phyloP scores from a whole-genome alignment of 2,329 filamentous ascomycete genomes.

The Epichloe elymi region DNA sequence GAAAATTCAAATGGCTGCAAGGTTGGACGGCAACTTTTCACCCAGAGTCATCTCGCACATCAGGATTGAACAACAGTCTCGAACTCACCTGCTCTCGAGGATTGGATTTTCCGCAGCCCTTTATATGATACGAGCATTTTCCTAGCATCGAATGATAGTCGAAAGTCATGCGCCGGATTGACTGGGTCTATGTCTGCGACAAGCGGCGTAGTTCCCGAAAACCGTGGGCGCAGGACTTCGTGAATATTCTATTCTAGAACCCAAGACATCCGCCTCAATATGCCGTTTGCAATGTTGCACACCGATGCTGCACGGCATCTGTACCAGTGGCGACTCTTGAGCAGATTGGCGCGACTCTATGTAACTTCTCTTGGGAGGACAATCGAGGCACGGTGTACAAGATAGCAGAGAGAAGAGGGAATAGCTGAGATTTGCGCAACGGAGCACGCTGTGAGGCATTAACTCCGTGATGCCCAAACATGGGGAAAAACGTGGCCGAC shows the following conservation, averaged over 20 bases:
- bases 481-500: neutral
- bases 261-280: neutral
- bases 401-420: neutral
- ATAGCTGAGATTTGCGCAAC: neutral
- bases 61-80: too few species aligned
- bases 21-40: too few species aligned
- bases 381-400: neutral
- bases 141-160: too few species aligned
- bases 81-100: too few species aligned
- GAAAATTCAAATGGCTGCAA: too few species aligned
- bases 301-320: slow-evolving; percentile 6
- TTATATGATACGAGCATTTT: too few species aligned
- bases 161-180: neutral
- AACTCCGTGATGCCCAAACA: neutral
- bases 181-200: neutral
- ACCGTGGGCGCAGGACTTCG: neutral
- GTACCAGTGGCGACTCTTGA: neutral
- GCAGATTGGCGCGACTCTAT: neutral
- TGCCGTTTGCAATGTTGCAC: slow-evolving; percentile 1
- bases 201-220: neutral
- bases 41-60: neutral
- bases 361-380: neutral
- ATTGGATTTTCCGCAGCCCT: too few species aligned
- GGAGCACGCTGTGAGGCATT: neutral
- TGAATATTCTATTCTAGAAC: slow-evolving; percentile 1